Evolutionary conservation across 2,329 filamentous ascomycete genomes (phyloP).

Genomic region (Exophiala xenobiotica): DNA sequence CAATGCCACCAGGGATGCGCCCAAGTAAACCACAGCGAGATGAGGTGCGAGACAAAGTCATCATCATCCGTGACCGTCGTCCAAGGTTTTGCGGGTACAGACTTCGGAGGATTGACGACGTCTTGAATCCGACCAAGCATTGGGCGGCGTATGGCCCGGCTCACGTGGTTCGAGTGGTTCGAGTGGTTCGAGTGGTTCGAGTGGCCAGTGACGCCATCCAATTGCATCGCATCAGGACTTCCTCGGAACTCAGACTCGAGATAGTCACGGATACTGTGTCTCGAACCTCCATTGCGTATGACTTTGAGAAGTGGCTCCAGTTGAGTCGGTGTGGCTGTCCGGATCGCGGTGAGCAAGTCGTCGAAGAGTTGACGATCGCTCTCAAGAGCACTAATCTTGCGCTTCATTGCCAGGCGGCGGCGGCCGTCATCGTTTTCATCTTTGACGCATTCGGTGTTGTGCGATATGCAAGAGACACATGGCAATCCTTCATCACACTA

Average conservation of each 20-base stretch:
- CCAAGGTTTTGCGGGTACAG: conserved; percentile 35
- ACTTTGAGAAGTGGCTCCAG: conserved; percentile 27
- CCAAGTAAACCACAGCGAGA: conserved; percentile 39
- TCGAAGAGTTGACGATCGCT: conserved; percentile 34
- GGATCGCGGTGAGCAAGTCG: conserved; percentile 28
- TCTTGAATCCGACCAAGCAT: conserved; percentile 31
- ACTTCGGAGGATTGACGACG: conserved; percentile 32
- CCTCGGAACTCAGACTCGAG: conserved; percentile 25
- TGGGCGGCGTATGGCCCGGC: conserved; percentile 18
- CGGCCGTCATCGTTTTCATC: conserved; percentile 35
- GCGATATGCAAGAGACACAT: conserved; percentile 33
- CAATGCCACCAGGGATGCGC: conserved; percentile 34
- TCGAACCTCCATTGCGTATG: conserved; percentile 32
- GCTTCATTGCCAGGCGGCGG: conserved; percentile 29
- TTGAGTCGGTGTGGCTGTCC: conserved; percentile 23
- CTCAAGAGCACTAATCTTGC: conserved; percentile 36
- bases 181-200: neutral
- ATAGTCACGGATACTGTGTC: conserved; percentile 29
- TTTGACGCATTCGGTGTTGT: conserved; percentile 32
- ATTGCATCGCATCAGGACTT: neutral
- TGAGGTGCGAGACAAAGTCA: conserved; percentile 36
- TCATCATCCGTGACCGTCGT: conserved; percentile 37
- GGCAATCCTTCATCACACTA: conserved; percentile 35
- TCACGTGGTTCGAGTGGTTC: neutral
- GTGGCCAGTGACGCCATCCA: too few species aligned